phyloP scores from a whole-genome alignment of 331 rosid species.

The Stylosanthes scabra region DNA sequence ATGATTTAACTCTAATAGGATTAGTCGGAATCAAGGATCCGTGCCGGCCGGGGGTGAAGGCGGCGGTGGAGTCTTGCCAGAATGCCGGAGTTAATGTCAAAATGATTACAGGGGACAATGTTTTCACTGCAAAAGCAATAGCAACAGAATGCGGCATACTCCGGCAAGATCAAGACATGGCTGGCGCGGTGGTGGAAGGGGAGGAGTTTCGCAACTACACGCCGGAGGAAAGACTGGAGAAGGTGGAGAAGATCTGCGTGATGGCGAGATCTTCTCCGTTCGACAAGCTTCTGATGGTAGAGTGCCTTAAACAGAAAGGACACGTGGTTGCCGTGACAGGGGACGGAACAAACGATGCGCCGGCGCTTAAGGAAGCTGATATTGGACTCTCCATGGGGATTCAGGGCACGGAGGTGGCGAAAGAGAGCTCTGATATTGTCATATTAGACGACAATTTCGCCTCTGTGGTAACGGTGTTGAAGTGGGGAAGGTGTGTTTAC shows the following conservation, averaged over 20 bases:
- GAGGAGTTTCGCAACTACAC: slow-evolving; percentile 50
- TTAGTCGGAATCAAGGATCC: slow-evolving; percentile 51
- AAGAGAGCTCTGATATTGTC: slow-evolving; percentile 50
- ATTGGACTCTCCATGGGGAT: slow-evolving; percentile 52
- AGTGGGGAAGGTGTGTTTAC: slow-evolving; percentile 52
- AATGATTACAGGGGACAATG: slow-evolving; percentile 51
- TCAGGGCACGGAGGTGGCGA: slow-evolving; percentile 50
- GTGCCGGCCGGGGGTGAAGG: slow-evolving; percentile 41
- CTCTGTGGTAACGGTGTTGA: slow-evolving; percentile 41
- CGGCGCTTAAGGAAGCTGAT: slow-evolving; percentile 50
- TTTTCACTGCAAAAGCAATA: slow-evolving; percentile 51
- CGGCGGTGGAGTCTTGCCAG: slow-evolving; percentile 41
- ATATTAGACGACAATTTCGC: slow-evolving; percentile 49
- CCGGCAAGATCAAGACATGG: slow-evolving; percentile 14
- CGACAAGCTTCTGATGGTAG: slow-evolving; percentile 51
- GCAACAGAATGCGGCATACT: slow-evolving; percentile 50
- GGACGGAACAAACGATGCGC: slow-evolving; percentile 51
- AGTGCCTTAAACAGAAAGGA: slow-evolving; percentile 46
- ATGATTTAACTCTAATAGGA: slow-evolving; percentile 41
- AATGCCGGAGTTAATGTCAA: slow-evolving; percentile 45
- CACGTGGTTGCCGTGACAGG: slow-evolving; percentile 53
- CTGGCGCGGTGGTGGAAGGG: slow-evolving; percentile 44
- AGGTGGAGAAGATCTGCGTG: slow-evolving; percentile 45
- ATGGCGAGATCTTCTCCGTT: slow-evolving; percentile 54
- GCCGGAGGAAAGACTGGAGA: slow-evolving; percentile 38